These are phyloP conservation scores for Aspergillus wentii DNA, from an alignment of 495 filamentous ascomycete genomes.

Conservation along the genomic window DNA sequence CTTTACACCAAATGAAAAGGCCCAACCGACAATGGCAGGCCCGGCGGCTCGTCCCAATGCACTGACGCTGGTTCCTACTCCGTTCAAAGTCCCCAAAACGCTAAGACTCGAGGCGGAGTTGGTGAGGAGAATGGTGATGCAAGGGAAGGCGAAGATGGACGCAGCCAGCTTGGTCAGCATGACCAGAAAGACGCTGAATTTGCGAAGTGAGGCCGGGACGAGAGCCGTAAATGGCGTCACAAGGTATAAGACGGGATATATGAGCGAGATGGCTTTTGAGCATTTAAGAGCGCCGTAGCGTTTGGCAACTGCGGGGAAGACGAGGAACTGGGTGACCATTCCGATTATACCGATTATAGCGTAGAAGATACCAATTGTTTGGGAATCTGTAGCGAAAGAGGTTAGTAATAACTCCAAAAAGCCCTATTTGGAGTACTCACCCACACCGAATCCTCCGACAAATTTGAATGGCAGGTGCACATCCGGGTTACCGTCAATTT, in stretches of 20 bases:
- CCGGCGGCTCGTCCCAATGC: conserved; percentile 75
- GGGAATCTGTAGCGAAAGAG: conserved; percentile 37
- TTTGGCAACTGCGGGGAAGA: conserved; percentile 67
- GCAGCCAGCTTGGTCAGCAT: conserved; percentile 61
- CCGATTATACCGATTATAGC: conserved; percentile 68
- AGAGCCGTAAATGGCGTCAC: conserved; percentile 69
- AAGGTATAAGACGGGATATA: conserved; percentile 71
- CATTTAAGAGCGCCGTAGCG: conserved; percentile 67
- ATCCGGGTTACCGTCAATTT: conserved; percentile 49
- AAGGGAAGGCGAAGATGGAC: conserved; percentile 80
- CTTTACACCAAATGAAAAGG: conserved; percentile 68
- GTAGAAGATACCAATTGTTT: conserved; percentile 71
- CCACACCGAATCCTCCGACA: conserved; percentile 68
- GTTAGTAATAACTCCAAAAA: not conserved
- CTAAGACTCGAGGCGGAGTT: conserved; percentile 73
- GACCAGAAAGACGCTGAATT: conserved; percentile 41
- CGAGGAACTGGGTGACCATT: conserved; percentile 71
- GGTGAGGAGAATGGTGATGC: conserved; percentile 82
- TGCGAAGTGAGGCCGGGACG: conserved; percentile 35
- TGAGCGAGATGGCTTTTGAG: conserved; percentile 51
- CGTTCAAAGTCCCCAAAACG: conserved; percentile 85
- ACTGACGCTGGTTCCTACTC: conserved; percentile 73
- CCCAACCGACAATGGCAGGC: conserved; percentile 60
- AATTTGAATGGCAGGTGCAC: conserved; percentile 72
- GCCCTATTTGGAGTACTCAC: conserved; percentile 15